phyloP scores from a whole-genome alignment of 305 asterid species.

The Fraxinus ornus region DNA sequence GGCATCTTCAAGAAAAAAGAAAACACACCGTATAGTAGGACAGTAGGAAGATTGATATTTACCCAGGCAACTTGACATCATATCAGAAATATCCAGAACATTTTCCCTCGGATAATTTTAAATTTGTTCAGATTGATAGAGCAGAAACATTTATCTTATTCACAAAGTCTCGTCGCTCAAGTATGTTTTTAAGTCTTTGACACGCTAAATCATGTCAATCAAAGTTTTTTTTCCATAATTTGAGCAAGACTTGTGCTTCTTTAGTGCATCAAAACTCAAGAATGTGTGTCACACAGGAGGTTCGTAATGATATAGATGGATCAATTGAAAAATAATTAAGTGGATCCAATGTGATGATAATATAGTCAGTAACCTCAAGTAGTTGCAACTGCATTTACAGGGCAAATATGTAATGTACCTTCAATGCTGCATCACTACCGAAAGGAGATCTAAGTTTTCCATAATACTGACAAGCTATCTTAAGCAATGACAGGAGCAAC shows the following conservation, averaged over 20 bases:
- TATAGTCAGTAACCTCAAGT: neutral
- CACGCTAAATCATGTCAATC: neutral
- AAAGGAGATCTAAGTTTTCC: constrained; percentile 92
- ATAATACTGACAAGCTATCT: constrained; percentile 77
- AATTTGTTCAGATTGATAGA: neutral
- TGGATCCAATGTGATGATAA: neutral
- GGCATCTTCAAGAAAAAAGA: neutral
- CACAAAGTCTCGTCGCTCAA: neutral
- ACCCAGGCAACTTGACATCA: constrained; percentile 6
- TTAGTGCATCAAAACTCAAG: neutral
- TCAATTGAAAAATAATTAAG: neutral
- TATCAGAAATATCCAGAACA: constrained; percentile 6
- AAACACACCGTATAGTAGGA: neutral
- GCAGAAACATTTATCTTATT: neutral
- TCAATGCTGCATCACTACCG: constrained; percentile 59
- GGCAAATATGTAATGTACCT: constrained; percentile 45
- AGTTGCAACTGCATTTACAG: constrained; percentile 18
- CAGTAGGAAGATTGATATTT: neutral
- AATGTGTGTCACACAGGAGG: neutral
- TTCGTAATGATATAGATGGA: neutral
- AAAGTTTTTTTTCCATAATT: neutral
- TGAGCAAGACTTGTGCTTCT: neutral
- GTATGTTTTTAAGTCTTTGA: neutral
- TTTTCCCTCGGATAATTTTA: neutral
- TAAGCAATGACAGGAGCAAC: constrained; percentile 77